Evolutionary conservation across 164 flowering plant species (phyloP).

Genomic region (Piper longum): DNA sequence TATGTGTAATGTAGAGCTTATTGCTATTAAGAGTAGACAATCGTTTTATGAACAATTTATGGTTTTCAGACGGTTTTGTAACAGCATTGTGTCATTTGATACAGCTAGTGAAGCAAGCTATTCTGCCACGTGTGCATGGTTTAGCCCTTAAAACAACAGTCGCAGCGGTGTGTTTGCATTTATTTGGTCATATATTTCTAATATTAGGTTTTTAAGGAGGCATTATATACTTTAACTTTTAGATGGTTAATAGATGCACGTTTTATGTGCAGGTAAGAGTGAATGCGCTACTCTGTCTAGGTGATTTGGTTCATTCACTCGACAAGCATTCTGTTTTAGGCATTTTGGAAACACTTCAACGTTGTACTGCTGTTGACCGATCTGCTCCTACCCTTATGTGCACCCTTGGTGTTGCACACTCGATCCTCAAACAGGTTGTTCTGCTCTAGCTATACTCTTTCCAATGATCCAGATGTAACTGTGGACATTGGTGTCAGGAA

Average conservation of each 20-base stretch:
- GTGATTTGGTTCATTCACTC: slow-evolving; percentile 61
- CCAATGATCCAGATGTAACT: no score
- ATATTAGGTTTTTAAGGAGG: no score
- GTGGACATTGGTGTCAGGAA: no score
- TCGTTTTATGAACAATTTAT: no score
- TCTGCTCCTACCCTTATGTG: slow-evolving; percentile 97
- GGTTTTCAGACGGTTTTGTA: background rate
- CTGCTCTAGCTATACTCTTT: no score
- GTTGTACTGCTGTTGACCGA: slow-evolving; percentile 91
- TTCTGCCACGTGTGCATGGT: slow-evolving; percentile 90
- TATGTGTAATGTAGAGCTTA: no score
- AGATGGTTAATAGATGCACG: background rate
- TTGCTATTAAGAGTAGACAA: no score
- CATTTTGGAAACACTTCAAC: slow-evolving; percentile 80
- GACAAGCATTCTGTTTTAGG: slow-evolving; percentile 71
- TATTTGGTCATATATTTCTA: background rate
- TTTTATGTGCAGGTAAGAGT: slow-evolving; percentile 67
- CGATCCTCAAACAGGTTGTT: slow-evolving; percentile 63
- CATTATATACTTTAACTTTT: no score
- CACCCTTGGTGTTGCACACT: slow-evolving; percentile 84
- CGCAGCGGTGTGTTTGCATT: slow-evolving; percentile 55
- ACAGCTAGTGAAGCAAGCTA: slow-evolving; percentile 83
- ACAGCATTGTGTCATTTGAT: background rate
- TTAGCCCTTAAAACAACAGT: slow-evolving; percentile 90
- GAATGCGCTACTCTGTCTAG: slow-evolving; percentile 79